These are phyloP conservation scores for Mycena olivaceomarginata DNA, from an alignment of 768 basidiomycete species.

Conservation along the genomic window DNA sequence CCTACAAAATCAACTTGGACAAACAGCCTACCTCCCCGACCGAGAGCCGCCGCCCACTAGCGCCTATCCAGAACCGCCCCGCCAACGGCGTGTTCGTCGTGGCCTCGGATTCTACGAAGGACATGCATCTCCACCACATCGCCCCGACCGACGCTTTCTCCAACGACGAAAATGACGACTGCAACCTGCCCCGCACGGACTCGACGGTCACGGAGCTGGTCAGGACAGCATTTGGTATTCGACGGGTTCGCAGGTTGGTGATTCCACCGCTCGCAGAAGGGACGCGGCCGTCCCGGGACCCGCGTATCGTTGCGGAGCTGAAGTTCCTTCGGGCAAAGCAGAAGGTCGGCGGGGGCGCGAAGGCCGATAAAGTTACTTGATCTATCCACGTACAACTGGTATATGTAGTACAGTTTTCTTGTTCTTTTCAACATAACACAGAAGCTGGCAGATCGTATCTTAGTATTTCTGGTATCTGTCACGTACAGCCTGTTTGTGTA, in stretches of 20 bases:
- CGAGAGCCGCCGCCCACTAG: constrained; percentile 2
- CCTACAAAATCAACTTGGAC: neutral
- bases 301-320: constrained; percentile 20
- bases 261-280: constrained; percentile 27
- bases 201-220: constrained; percentile 18
- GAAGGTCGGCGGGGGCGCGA: constrained; percentile 22
- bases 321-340: constrained; percentile 13
- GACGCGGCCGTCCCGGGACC: constrained; percentile 26
- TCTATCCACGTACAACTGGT: neutral
- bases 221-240: constrained; percentile 27
- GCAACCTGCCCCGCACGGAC: constrained; percentile 22
- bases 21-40: neutral
- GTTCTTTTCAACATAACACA: too few relatives aligned
- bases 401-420: too few relatives aligned
- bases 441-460: too few relatives aligned
- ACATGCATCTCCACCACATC: neutral
- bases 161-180: neutral
- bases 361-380: neutral
- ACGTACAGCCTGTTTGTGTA: neutral
- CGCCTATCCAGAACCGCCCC: neutral
- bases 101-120: neutral
- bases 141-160: neutral
- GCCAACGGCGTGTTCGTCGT: neutral
- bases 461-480: neutral
- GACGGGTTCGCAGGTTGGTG: constrained; percentile 14